Conservation (phyloP, 2,329 filamentous ascomycete species). For the Beauveria varroae region DNA sequence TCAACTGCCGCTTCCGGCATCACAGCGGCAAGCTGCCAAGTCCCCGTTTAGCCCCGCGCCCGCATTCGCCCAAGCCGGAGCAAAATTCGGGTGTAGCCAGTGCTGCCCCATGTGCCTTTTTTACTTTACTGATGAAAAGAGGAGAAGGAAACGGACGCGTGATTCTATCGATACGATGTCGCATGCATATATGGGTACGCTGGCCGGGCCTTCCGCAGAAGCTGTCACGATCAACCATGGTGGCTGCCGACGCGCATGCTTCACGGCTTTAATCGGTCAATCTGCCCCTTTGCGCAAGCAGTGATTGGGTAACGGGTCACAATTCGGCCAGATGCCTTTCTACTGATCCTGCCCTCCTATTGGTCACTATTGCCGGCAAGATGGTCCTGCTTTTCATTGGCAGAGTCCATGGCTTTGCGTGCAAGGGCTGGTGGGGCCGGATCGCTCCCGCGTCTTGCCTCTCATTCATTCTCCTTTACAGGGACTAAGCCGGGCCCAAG, state of each 20-base stretch:
- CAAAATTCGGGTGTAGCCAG: too few relatives aligned
- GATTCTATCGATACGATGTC: too few relatives aligned
- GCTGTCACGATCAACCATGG: not conserved
- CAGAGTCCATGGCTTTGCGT: too few relatives aligned
- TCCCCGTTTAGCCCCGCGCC: too few relatives aligned
- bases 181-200: too few relatives aligned
- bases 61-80: too few relatives aligned
- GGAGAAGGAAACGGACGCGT: too few relatives aligned
- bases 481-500: not conserved
- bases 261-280: too few relatives aligned
- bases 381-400: not conserved
- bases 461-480: not conserved
- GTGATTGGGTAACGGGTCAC: not conserved
- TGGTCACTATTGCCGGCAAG: not conserved
- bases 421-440: too few relatives aligned
- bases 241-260: not conserved
- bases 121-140: too few relatives aligned
- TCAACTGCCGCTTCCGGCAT: not conserved
- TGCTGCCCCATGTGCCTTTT: too few relatives aligned
- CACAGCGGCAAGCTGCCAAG: not conserved
- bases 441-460: not conserved
- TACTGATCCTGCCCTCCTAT: not conserved
- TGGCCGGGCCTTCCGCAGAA: not conserved
- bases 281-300: not conserved
- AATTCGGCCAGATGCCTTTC: not conserved